Evolutionary conservation across 2,329 filamentous ascomycete genomes (phyloP).

Genomic region (Colletotrichum shisoi): DNA sequence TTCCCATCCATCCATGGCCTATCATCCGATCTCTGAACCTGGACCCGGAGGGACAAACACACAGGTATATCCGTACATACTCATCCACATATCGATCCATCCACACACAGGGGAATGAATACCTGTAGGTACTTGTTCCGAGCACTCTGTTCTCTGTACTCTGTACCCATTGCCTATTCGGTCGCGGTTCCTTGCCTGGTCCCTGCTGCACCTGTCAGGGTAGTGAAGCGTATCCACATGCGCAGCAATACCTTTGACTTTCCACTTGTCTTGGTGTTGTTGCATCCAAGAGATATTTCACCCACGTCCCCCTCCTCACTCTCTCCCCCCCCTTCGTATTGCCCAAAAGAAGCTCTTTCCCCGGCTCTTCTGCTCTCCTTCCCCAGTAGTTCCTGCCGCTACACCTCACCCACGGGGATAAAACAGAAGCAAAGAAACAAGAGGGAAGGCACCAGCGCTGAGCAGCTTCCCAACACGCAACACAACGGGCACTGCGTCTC

Average conservation of each 20-base stretch:
- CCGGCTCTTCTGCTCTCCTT: slow-evolving; percentile 28
- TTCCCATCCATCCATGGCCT: neutral
- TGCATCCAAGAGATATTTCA: slow-evolving; percentile 35
- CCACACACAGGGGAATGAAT: too few species aligned
- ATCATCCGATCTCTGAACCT: too few species aligned
- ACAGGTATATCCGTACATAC: neutral
- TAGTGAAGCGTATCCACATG: neutral
- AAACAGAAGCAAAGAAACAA: neutral
- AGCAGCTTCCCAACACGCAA: neutral
- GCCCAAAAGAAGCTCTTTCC: slow-evolving; percentile 6
- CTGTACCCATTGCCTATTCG: slow-evolving; percentile 13
- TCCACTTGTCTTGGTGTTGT: neutral
- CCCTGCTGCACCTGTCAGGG: slow-evolving; percentile 10
- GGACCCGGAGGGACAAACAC: too few species aligned
- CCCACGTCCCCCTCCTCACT: slow-evolving; percentile 5
- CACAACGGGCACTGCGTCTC: neutral
- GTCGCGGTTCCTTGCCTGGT: slow-evolving; percentile 19
- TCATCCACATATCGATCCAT: neutral
- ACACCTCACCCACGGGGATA: slow-evolving; percentile 20
- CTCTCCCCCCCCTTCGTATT: neutral
- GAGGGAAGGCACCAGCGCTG: neutral
- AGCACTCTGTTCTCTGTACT: slow-evolving; percentile 4
- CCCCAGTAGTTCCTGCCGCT: slow-evolving; percentile 22
- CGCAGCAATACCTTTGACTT: slow-evolving; percentile 1
- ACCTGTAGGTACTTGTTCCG: neutral